Evolutionary conservation across 345 rosid genomes (phyloP).

Genomic region (Citrus medica): DNA sequence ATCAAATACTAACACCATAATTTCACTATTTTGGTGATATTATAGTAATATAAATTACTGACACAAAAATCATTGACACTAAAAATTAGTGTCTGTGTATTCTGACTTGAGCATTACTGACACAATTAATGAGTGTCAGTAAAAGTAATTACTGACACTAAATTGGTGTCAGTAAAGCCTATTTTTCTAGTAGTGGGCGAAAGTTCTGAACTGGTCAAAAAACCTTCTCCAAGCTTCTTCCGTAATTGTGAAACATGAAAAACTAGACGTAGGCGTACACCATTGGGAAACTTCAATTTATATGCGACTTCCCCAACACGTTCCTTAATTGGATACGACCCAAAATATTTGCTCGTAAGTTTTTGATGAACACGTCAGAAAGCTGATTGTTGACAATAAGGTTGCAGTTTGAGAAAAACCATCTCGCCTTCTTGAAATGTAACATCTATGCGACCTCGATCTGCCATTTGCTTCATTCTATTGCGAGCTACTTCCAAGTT

Average conservation of each 20-base stretch:
- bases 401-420: not conserved
- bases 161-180: too few species aligned
- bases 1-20: too few species aligned
- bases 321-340: not conserved
- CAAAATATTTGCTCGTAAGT: not conserved
- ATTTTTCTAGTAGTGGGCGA: not conserved
- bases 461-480: not conserved
- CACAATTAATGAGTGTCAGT: rapidly evolving
- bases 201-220: rapidly evolving
- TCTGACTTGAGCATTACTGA: too few species aligned
- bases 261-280: not conserved
- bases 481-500: not conserved
- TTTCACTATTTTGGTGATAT: too few species aligned
- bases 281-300: not conserved
- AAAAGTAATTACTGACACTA: too few species aligned
- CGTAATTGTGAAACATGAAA: not conserved
- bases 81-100: too few species aligned
- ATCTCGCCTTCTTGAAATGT: not conserved
- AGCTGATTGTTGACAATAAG: not conserved
- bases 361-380: not conserved
- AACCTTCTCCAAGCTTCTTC: not conserved
- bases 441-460: not conserved
- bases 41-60: too few species aligned
- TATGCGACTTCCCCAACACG: not conserved
- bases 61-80: too few species aligned